Evolutionary conservation across 1,284 basidiomycete genomes (phyloP).

Genomic region (Sutorius eximius): DNA sequence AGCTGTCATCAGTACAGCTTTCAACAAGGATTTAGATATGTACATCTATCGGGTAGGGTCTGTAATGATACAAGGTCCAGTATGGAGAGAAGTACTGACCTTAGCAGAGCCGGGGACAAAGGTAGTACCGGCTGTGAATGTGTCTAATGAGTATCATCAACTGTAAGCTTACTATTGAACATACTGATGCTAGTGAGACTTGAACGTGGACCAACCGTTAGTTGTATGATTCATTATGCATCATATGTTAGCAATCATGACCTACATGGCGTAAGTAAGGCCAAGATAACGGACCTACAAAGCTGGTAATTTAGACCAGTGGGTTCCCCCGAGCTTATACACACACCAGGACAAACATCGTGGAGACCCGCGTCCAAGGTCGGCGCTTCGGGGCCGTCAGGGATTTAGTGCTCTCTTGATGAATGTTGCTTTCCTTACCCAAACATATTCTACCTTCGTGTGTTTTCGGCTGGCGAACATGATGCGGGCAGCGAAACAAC

Average conservation of each 20-base stretch:
- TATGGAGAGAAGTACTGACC: background rate
- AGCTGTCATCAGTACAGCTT: background rate
- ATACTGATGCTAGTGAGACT: background rate
- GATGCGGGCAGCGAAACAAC: background rate
- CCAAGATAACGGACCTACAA: background rate
- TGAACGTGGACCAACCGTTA: background rate
- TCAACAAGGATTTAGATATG: background rate
- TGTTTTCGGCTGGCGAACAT: background rate
- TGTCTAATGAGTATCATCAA: background rate
- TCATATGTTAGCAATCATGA: background rate
- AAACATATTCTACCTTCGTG: background rate
- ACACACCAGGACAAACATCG: background rate
- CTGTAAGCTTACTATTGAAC: background rate
- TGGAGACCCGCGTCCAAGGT: slow-evolving; percentile 1
- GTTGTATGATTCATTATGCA: background rate
- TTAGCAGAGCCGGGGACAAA: background rate
- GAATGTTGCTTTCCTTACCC: background rate
- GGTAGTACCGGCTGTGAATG: background rate
- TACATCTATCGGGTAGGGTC: background rate
- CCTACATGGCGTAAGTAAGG: background rate
- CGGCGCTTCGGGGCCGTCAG: background rate
- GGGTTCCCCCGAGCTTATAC: background rate
- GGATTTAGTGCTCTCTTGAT: background rate
- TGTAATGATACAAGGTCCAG: background rate
- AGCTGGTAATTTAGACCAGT: background rate